phyloP scores from a whole-genome alignment of 2,329 filamentous ascomycete genomes.

The Fusarium lyarnte region DNA sequence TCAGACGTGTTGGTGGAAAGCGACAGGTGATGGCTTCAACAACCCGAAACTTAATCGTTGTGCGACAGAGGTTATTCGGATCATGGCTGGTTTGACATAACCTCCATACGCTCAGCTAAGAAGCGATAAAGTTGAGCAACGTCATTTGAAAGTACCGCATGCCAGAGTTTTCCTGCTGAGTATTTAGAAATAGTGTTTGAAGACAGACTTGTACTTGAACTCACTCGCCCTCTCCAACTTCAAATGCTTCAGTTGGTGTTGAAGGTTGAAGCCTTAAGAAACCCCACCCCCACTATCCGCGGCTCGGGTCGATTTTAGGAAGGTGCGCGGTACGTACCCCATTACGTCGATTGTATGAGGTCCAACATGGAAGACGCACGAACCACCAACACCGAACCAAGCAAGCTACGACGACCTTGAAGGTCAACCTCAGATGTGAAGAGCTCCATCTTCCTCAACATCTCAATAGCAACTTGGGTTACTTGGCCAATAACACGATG shows the following conservation, averaged over 20 bases:
- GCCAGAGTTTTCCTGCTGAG: background rate
- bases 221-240: background rate
- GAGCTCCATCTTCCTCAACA: constrained; percentile 5
- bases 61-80: background rate
- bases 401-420: constrained; percentile 27
- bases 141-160: background rate
- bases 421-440: constrained; percentile 25
- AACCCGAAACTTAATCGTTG: background rate
- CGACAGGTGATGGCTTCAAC: background rate
- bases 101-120: rapidly evolving
- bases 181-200: rapidly evolving
- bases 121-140: too few species aligned
- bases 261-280: background rate
- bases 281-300: constrained; percentile 34
- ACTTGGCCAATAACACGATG: constrained; percentile 52
- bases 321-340: constrained; percentile 33
- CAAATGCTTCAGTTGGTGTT: background rate
- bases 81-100: rapidly evolving
- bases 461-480: background rate
- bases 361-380: constrained; percentile 21
- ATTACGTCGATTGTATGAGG: constrained; percentile 33
- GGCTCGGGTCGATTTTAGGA: constrained; percentile 27
- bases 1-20: background rate
- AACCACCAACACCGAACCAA: constrained; percentile 14
- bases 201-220: background rate